Base-by-base conservation (phyloP, 805 yeast species). In the Teunomyces atbi region DNA sequence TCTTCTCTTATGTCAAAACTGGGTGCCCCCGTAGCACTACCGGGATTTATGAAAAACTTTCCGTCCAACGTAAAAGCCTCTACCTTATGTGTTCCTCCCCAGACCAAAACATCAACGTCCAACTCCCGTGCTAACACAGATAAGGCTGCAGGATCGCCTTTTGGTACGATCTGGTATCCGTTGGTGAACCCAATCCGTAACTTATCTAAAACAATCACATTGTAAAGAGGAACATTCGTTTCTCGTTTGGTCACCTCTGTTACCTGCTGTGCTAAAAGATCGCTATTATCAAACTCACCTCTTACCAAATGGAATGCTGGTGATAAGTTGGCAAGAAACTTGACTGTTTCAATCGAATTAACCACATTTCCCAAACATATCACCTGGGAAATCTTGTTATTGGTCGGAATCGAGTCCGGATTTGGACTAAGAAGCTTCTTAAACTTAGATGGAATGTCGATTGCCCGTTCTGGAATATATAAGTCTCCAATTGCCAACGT, bases 11-110 rank as follows among this genome's bases (percentile, higher is more conserved):
- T 84, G 42, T 64, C 68, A 27, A 86, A 77, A 36, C 78, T 77
- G 53, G 78, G 81, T 0, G 97, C 97, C 20, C 99, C 99, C 0
- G 97, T 91, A 35, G 96, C 96, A 60, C 96, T 86, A 0, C 99
- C 99, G 0, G 99, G 98, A 62, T 89, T 92, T n/a, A 94, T 78
- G 59, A 94, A 94, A 63, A 91, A 89, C 65, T 88, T 89, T 18
- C 95, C 96, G 53, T 90, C 98, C 47, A 91, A 69, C 7, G 94
- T 87, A 59, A 90, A 92, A 0, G 97, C 97, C 60, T 92, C 98
- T 4, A 89, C 95, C 53, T 82, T 81, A 62, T 89, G 96, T 1
- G 96, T 86, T 0, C 96, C 96, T 11, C 98, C 97, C 86, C 94
- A 89, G 11, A 94, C 73, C 53, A 94, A 71, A 4, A 94, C 79